Percentiles rank a stretch among this genome's conserved stretches.
Evolutionary conservation across 257 asterid species (phyloP).

Genomic region (Paulownia fortunei): DNA sequence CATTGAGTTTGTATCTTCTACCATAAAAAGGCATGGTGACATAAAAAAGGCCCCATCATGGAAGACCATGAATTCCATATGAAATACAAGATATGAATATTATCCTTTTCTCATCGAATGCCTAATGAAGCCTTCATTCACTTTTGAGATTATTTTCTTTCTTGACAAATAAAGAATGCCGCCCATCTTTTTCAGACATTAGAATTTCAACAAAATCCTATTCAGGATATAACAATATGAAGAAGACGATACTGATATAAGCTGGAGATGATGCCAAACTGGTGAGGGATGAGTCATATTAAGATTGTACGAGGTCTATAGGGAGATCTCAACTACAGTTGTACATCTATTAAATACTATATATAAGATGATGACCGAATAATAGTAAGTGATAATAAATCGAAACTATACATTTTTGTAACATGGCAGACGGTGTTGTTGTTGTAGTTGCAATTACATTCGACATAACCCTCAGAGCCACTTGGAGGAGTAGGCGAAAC

Average conservation of each 20-base stretch:
- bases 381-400: constrained; percentile 9
- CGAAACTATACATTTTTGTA: constrained; percentile 54
- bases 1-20: too few relatives aligned
- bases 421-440: constrained; percentile 67
- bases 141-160: too few relatives aligned
- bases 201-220: too few relatives aligned
- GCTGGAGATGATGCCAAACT: neutral
- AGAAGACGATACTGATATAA: too few relatives aligned
- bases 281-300: neutral
- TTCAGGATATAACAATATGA: too few relatives aligned
- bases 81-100: too few relatives aligned
- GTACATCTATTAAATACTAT: neutral
- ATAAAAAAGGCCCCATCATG: too few relatives aligned
- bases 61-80: too few relatives aligned
- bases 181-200: too few relatives aligned
- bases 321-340: neutral
- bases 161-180: too few relatives aligned
- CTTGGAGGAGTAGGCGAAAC: constrained; percentile 49
- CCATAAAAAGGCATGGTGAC: neutral
- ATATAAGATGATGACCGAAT: neutral
- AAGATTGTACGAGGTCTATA: neutral
- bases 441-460: constrained; percentile 55
- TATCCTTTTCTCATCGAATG: too few relatives aligned
- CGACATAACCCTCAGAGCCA: constrained; percentile 58
- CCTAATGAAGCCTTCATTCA: too few relatives aligned